Evolutionary conservation across 1,284 basidiomycete species (phyloP).

Genomic region (Mycosarcoma mackinlayi): DNA sequence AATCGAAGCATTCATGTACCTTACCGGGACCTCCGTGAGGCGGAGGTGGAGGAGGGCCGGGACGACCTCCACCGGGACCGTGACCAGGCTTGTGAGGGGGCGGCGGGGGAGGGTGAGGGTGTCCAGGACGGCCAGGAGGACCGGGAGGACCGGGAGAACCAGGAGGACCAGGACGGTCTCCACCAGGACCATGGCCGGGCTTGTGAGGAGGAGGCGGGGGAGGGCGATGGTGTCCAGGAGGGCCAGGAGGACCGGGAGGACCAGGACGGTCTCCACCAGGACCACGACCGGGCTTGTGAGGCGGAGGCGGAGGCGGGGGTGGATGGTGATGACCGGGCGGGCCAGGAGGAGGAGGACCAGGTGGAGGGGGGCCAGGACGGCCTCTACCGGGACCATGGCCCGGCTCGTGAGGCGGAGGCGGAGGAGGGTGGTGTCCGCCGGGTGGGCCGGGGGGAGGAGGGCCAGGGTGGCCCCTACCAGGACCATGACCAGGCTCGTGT

Average conservation of each 20-base stretch:
- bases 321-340: too few species aligned
- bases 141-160: too few species aligned
- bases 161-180: too few species aligned
- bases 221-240: background rate
- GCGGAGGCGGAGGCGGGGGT: too few species aligned
- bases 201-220: slow-evolving; percentile 5
- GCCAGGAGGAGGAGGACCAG: too few species aligned
- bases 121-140: background rate
- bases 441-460: slow-evolving; percentile 9
- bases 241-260: slow-evolving; percentile 2
- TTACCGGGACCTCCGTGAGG: slow-evolving; percentile 5
- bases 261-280: background rate
- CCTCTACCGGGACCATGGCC: background rate
- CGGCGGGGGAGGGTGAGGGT: background rate
- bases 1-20: slow-evolving; percentile 23
- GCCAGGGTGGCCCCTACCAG: slow-evolving; percentile 8
- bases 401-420: slow-evolving; percentile 1
- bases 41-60: slow-evolving; percentile 8
- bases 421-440: background rate
- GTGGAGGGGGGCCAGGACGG: too few species aligned
- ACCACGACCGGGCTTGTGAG: too few species aligned
- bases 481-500: slow-evolving; percentile 2
- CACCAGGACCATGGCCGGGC: background rate
- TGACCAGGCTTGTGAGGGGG: too few species aligned
- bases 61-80: too few species aligned